Evolutionary conservation across 345 rosid species (phyloP).

Genomic region (Excoecaria agallocha): DNA sequence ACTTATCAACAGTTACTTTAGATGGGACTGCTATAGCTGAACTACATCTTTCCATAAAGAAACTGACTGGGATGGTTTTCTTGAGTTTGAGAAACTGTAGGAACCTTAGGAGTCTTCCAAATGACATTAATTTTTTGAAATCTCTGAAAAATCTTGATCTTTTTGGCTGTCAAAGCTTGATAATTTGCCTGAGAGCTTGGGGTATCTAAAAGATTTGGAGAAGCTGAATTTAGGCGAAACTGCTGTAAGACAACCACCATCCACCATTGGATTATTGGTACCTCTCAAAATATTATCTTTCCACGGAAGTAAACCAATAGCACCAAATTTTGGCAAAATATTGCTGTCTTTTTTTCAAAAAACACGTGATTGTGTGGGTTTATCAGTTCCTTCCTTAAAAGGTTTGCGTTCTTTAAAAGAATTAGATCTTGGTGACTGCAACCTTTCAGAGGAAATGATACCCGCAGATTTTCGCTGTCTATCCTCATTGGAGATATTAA

Average conservation of each 20-base stretch:
- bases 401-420: constrained; percentile 10
- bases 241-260: constrained; percentile 13
- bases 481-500: neutral
- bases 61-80: constrained; percentile 4
- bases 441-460: constrained; percentile 3
- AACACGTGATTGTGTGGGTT: neutral
- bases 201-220: constrained; percentile 7
- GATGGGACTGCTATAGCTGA: constrained; percentile 10
- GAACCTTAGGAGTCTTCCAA: constrained; percentile 13
- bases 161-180: constrained; percentile 13
- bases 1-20: neutral
- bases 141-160: constrained; percentile 1
- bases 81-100: constrained; percentile 5
- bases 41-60: neutral
- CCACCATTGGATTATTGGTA: constrained; percentile 2
- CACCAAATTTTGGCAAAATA: neutral
- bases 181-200: constrained; percentile 9
- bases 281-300: constrained; percentile 7
- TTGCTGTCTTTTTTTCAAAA: neutral
- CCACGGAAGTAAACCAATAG: neutral
- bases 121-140: neutral
- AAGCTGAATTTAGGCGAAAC: constrained; percentile 13
- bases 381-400: constrained; percentile 10
- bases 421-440: neutral
- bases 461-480: constrained; percentile 1